These are phyloP conservation scores for Cryptococcus hybrid DNA, from an alignment of 1,284 basidiomycete genomes.

Conservation along the genomic window DNA sequence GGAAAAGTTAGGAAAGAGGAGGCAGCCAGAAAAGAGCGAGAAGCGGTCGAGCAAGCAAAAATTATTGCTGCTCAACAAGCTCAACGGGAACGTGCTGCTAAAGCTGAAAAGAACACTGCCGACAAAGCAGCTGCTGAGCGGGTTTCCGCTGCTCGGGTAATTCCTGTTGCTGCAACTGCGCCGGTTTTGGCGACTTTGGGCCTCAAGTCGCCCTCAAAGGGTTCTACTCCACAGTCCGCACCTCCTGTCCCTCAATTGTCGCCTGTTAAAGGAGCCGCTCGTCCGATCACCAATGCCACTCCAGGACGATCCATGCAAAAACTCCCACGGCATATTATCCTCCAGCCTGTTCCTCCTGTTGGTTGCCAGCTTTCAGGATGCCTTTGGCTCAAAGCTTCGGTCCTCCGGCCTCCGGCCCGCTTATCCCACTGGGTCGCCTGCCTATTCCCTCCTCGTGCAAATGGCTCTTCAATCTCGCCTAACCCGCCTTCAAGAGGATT, in stretches of 20 bases:
- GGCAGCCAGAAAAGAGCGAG: conserved; percentile 30
- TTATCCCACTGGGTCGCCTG: conserved; percentile 15
- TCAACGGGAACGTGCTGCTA: conserved; percentile 16
- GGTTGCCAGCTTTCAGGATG: conserved; percentile 18
- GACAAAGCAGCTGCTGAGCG: conserved; percentile 30
- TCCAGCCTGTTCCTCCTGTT: conserved; percentile 26
- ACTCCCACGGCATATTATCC: conserved; percentile 35
- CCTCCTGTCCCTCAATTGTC: conserved; percentile 70
- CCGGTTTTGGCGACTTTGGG: conserved; percentile 3
- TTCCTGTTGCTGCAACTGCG: conserved; percentile 6
- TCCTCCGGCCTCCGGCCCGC: conserved; percentile 19
- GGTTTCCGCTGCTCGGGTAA: conserved; percentile 3
- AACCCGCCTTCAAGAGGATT: conserved; percentile 24
- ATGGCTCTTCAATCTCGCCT: conserved; percentile 32
- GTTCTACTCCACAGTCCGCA: conserved; percentile 22
- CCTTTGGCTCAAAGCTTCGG: conserved; percentile 20
- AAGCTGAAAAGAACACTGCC: conserved; percentile 26
- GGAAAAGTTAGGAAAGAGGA: conserved; percentile 33
- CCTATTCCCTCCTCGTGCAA: conserved; percentile 29
- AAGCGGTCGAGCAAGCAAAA: conserved; percentile 41
- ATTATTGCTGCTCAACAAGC: conserved; percentile 41
- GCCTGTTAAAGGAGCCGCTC: conserved; percentile 74
- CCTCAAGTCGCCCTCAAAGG: conserved; percentile 22
- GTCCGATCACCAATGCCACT: conserved; percentile 79
- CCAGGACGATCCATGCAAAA: conserved; percentile 25